Base-by-base conservation (phyloP, 257 asterid species). In the Penstemon davidsonii region DNA sequence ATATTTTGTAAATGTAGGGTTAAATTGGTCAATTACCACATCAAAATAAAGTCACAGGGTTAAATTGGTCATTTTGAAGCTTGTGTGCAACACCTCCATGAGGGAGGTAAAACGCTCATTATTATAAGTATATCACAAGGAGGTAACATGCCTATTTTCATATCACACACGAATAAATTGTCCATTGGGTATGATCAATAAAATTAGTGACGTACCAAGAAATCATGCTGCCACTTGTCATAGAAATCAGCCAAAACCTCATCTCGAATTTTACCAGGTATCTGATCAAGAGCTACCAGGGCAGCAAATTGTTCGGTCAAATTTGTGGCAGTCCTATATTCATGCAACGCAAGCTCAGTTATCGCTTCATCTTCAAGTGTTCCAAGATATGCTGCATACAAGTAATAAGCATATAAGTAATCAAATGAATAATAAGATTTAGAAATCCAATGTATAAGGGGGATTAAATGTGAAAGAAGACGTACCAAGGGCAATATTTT, bases 231-330 rank as follows among this genome's bases (percentile, higher is more conserved):
- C 99, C 99, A 94, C 83, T 87, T 88, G 68, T 49, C 44, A 64
- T 85, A 90, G 89, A 91, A 94, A 86, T 91, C 97, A 62, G 88
- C 90, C 84, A 89, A 76, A 79, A 76, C 82, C 55, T 87, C 95
- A 11, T 89, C 93, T 53, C 96, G 84, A 46, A 76, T 79, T 71
- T 81, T 60, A 50, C 95, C 89, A 10, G 90, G 93, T n/a, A 67
- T 80, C 86, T 85, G 96, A 66, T 87, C 95, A 70, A 94, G 88
- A 68, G 97, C 96, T 15, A 78, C 84, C 51, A 94, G 81, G 42
- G 96, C 91, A 5, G 96, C 84, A 82, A 93, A 80, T 76, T 93
- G 96, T 50, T 94, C 99, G 0, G 99, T 94, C 96, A 94, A 64
- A 73, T 94, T 94, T 50, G 95, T 84, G 75, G 99, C 97, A 44